Conservation (phyloP, 176 grass and related monocot genomes). For the Ananas comosus region DNA sequence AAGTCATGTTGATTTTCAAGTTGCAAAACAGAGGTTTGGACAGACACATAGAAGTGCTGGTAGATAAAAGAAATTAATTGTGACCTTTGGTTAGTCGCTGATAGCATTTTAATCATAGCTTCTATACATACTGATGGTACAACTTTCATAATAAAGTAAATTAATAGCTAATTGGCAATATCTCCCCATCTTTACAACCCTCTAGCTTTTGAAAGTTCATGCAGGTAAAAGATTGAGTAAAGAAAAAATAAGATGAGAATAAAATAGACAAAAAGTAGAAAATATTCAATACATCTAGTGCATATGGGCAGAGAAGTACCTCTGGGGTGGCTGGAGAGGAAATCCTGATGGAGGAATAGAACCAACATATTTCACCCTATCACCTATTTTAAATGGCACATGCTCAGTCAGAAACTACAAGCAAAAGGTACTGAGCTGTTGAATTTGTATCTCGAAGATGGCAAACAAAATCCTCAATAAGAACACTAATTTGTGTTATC, state of each 20-base stretch:
- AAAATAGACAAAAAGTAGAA: neutral
- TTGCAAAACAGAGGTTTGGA: no score
- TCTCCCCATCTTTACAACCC: neutral
- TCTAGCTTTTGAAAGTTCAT: neutral
- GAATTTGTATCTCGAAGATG: no score
- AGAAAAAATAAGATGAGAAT: neutral
- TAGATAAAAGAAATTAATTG: no score
- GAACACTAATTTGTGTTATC: neutral
- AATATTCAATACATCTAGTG: neutral
- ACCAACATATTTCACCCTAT: constrained; percentile 82
- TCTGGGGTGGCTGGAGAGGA: constrained; percentile 38
- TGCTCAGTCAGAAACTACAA: neutral
- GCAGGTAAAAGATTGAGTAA: neutral
- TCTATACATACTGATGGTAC: no score
- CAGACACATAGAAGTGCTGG: no score
- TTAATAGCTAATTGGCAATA: neutral
- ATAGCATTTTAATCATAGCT: no score
- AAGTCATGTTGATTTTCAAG: no score
- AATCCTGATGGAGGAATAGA: constrained; percentile 32
- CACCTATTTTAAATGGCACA: constrained; percentile 42
- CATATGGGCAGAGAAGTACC: constrained; percentile 30
- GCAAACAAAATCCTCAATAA: no score
- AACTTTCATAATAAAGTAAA: no score
- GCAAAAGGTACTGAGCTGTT: neutral
- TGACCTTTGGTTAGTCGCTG: no score